Evolutionary conservation across 2,329 filamentous ascomycete genomes (phyloP).

Genomic region (Ophiostoma tasmaniense): DNA sequence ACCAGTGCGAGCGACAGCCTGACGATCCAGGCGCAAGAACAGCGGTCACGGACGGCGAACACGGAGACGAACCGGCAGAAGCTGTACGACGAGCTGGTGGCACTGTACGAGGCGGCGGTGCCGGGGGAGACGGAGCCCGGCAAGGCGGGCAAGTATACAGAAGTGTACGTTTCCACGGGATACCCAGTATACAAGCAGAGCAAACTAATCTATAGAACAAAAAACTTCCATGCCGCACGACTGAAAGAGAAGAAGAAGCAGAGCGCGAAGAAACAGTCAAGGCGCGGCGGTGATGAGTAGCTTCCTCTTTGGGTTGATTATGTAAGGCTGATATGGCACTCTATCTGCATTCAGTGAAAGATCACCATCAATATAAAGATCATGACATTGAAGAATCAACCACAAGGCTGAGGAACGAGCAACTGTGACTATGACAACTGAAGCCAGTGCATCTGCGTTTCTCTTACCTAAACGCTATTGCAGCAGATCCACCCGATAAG

Average conservation of each 20-base stretch:
- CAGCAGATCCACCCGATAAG: not conserved
- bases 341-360: too few species aligned
- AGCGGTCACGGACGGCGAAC: conserved; percentile 45
- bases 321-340: not conserved
- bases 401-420: not conserved
- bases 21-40: conserved; percentile 47
- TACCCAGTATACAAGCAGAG: not conserved
- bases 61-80: conserved; percentile 43
- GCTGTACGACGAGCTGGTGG: conserved; percentile 39
- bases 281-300: conserved; percentile 28
- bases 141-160: conserved; percentile 41
- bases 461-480: not conserved
- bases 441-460: not conserved
- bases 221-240: conserved; percentile 37
- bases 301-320: not conserved
- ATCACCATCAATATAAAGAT: too few species aligned
- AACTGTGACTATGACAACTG: not conserved
- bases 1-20: conserved; percentile 42
- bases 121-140: conserved; percentile 39
- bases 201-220: conserved; percentile 26
- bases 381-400: too few species aligned
- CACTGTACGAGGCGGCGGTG: conserved; percentile 39
- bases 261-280: conserved; percentile 42
- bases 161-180: conserved; percentile 30
- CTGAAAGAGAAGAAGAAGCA: conserved; percentile 41